Percentiles rank a stretch among this genome's conserved stretches.
Conservation (phyloP, 1,284 basidiomycete species). For the Austropuccinia psidii region DNA sequence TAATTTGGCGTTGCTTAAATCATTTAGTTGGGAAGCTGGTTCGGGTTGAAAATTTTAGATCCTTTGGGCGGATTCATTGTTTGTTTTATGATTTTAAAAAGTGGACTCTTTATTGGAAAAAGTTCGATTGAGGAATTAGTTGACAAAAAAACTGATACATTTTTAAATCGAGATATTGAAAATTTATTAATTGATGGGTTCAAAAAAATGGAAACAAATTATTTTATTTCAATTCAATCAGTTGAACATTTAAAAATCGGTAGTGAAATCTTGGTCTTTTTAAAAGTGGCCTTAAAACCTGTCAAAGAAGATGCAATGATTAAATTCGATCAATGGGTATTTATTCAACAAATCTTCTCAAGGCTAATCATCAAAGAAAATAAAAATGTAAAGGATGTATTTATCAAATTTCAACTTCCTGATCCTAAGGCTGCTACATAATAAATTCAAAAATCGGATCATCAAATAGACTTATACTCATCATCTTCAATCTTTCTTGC, state of each 20-base stretch:
- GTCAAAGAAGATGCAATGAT: neutral
- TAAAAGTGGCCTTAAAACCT: neutral
- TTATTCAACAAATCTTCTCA: slow-evolving; percentile 1
- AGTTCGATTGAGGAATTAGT: slow-evolving; percentile 9
- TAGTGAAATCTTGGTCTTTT: neutral
- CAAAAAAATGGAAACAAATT: neutral
- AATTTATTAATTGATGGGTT: neutral
- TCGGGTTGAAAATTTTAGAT: slow-evolving; percentile 15
- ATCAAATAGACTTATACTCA: too few relatives aligned
- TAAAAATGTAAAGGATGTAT: slow-evolving; percentile 7
- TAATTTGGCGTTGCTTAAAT: neutral
- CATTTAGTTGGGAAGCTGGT: slow-evolving; percentile 7
- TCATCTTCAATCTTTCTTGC: too few relatives aligned
- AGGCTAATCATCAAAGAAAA: slow-evolving; percentile 7
- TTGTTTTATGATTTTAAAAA: slow-evolving; percentile 16
- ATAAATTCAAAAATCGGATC: too few relatives aligned
- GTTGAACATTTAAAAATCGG: slow-evolving; percentile 3
- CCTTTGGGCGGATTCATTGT: slow-evolving; percentile 29
- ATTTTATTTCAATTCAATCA: neutral
- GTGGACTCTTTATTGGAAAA: slow-evolving; percentile 11
- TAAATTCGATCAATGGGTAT: neutral
- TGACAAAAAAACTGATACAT: neutral
- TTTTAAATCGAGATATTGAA: neutral
- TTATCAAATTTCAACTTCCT: neutral
- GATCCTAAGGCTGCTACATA: neutral